These are phyloP conservation scores for Halophytophthora polymorphica DNA, from an alignment of 352 stramenopile species.

Conservation along the genomic window DNA sequence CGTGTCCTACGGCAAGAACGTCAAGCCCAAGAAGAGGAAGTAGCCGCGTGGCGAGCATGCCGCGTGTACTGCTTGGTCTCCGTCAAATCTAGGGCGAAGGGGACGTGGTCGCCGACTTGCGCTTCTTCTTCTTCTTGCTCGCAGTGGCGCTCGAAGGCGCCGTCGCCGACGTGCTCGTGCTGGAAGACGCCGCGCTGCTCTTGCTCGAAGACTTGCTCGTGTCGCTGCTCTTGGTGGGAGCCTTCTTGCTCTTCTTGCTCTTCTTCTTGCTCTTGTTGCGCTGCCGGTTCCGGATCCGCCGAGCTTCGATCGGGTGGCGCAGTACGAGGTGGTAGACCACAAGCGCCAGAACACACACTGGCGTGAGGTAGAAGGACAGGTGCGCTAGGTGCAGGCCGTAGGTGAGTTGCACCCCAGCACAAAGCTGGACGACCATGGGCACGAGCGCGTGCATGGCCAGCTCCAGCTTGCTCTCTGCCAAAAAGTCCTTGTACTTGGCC, in stretches of 20 bases:
- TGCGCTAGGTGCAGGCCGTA: constrained; percentile 50
- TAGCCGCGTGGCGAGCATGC: constrained; percentile 11
- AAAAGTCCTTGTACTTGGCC: constrained; percentile 72
- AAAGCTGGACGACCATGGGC: constrained; percentile 46
- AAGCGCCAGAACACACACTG: constrained; percentile 36
- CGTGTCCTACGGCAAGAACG: constrained; percentile 72
- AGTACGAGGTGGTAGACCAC: constrained; percentile 51
- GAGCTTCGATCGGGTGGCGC: constrained; percentile 50
- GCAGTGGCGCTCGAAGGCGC: constrained; percentile 7
- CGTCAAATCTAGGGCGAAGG: constrained; percentile 7
- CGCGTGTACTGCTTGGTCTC: too few species aligned
- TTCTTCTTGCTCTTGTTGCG: constrained; percentile 43
- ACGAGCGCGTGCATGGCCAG: constrained; percentile 57
- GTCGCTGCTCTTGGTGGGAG: background rate
- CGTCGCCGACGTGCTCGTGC: constrained; percentile 6
- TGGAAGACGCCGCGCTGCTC: background rate
- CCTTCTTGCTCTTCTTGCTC: constrained; percentile 19
- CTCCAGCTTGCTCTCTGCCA: constrained; percentile 56
- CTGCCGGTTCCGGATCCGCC: constrained; percentile 50
- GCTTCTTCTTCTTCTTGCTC: constrained; percentile 42
- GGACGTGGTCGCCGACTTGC: constrained; percentile 23
- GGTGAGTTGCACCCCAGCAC: constrained; percentile 36
- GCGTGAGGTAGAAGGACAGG: constrained; percentile 51
- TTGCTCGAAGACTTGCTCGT: constrained; percentile 9
- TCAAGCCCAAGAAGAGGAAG: constrained; percentile 81